Percentiles rank a stretch among this genome's conserved stretches.
Conservation (phyloP, 169 alveolate species). For the Plasmodium gonderi region DNA sequence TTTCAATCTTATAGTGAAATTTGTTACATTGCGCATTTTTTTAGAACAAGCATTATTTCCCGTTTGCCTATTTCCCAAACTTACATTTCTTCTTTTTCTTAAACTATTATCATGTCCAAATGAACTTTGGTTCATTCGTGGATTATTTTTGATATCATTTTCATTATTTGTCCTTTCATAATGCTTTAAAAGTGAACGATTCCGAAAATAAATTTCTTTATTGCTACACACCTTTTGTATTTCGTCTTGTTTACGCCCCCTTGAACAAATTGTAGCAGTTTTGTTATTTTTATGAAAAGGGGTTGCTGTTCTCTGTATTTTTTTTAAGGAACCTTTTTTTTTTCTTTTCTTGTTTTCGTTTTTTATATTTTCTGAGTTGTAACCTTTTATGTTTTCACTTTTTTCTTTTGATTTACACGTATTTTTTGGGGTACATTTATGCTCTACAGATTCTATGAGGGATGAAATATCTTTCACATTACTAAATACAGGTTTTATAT, state of each 20-base stretch:
- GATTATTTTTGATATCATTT: constrained; percentile 1
- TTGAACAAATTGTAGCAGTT: neutral
- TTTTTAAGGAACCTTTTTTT: constrained; percentile 1
- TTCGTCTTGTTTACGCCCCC: constrained; percentile 10
- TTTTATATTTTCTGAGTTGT: constrained; percentile 2
- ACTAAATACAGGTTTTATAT: constrained; percentile 2
- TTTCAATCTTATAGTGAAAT: constrained; percentile 29
- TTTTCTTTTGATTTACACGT: constrained; percentile 14
- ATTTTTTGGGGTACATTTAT: neutral
- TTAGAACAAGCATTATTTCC: constrained; percentile 11
- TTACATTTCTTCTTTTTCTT: constrained; percentile 2
- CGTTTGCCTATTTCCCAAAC: neutral
- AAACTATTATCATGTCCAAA: neutral
- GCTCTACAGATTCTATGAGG: constrained; percentile 11
- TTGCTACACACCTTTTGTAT: neutral
- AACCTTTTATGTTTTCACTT: neutral
- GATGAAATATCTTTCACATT: constrained; percentile 30
- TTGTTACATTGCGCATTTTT: constrained; percentile 14
- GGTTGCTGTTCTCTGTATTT: neutral
- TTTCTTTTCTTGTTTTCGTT: constrained; percentile 2
- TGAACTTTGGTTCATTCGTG: neutral
- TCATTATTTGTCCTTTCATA: constrained; percentile 3
- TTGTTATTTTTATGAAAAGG: constrained; percentile 8
- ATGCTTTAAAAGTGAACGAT: constrained; percentile 23
- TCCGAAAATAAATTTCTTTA: constrained; percentile 8